Evolutionary conservation across 2,329 filamentous ascomycete species (phyloP).

Genomic region (Zopfia rhizophila): DNA sequence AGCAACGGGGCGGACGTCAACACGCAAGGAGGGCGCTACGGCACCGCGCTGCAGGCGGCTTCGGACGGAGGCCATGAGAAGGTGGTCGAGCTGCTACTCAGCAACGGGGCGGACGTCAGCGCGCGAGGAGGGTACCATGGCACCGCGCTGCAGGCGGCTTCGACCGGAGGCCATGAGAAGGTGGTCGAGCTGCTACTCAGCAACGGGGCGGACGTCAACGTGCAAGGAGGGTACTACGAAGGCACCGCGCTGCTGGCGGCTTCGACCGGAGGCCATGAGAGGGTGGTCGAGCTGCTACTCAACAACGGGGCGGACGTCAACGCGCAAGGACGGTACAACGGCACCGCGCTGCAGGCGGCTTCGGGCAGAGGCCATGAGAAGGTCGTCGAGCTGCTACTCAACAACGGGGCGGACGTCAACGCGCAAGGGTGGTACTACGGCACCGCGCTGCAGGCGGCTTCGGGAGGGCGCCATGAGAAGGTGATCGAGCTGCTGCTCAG

Average conservation of each 20-base stretch:
- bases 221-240: constrained; percentile 8
- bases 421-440: background rate
- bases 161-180: constrained; percentile 1
- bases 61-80: constrained; percentile 2
- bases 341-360: constrained; percentile 18
- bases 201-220: constrained; percentile 13
- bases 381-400: constrained; percentile 22
- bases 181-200: constrained; percentile 2
- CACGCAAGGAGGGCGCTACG: constrained; percentile 2
- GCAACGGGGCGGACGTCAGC: constrained; percentile 13
- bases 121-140: background rate
- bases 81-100: constrained; percentile 3
- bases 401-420: constrained; percentile 14
- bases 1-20: constrained; percentile 1
- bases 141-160: constrained; percentile 20
- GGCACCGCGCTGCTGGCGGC: constrained; percentile 12
- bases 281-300: constrained; percentile 2
- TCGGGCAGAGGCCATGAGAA: constrained; percentile 14
- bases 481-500: constrained; percentile 18
- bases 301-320: constrained; percentile 2
- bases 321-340: constrained; percentile 5
- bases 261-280: constrained; percentile 6
- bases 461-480: constrained; percentile 4
- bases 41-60: constrained; percentile 14
- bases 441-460: constrained; percentile 20